phyloP scores from a whole-genome alignment of 257 asterid species.

The Gentiana straminea region DNA sequence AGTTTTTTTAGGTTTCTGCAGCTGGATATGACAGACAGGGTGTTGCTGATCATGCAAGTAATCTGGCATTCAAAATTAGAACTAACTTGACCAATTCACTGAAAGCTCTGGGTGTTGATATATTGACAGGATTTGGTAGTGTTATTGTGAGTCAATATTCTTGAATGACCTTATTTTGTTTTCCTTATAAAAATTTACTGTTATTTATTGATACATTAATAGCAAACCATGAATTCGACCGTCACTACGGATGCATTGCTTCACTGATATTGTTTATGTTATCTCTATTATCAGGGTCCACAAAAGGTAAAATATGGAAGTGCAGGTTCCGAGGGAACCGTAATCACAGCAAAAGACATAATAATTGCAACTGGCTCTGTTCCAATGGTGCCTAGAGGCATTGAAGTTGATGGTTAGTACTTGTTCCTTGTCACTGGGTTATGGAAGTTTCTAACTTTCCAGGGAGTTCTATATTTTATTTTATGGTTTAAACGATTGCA shows the following conservation, averaged over 20 bases:
- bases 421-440: constrained; percentile 18
- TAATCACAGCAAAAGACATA: constrained; percentile 76
- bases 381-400: constrained; percentile 89
- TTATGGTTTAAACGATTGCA: neutral
- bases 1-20: constrained; percentile 29
- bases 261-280: neutral
- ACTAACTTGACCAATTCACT: constrained; percentile 81
- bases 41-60: constrained; percentile 38
- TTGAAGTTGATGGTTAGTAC: constrained; percentile 84
- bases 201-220: neutral
- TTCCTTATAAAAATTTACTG: neutral
- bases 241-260: neutral
- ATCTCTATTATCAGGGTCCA: constrained; percentile 52
- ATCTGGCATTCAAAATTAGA: constrained; percentile 35
- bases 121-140: constrained; percentile 80
- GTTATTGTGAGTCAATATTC: constrained; percentile 49
- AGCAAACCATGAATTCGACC: neutral
- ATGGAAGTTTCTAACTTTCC: constrained; percentile 5
- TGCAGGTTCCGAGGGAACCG: constrained; percentile 47
- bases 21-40: constrained; percentile 39
- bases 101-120: constrained; percentile 91
- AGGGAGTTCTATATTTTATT: neutral
- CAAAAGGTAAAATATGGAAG: constrained; percentile 81
- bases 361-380: constrained; percentile 92
- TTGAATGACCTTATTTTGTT: neutral